phyloP scores from a whole-genome alignment of 306 rosid species.

The cucumber (Cucumis sativus) region Cucumber_9930_V3 NC_026657.2:6957501-6958000 shows the following conservation, averaged over 20 bases:
- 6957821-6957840: too few relatives aligned
- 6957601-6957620: constrained; percentile 79
- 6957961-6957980: too few relatives aligned
- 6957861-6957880: too few relatives aligned
- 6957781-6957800: too few relatives aligned
- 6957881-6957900: too few relatives aligned
- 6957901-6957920: too few relatives aligned
- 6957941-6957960: too few relatives aligned
- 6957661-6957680: background rate
- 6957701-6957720: background rate
- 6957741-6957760: background rate
- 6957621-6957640: constrained; percentile 79
- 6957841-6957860: too few relatives aligned
- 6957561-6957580: constrained; percentile 88
- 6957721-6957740: background rate
- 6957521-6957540: constrained; percentile 58
- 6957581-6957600: constrained; percentile 84
- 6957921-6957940: too few relatives aligned
- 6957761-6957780: background rate
- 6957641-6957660: constrained; percentile 48
- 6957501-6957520: constrained; percentile 57
- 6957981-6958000: too few relatives aligned
- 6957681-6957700: background rate
- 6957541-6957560: constrained; percentile 80
- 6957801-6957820: too few relatives aligned